These are phyloP conservation scores for Agapanthus africanus DNA, from an alignment of 106 monocot species.

Conservation along the genomic window DNA sequence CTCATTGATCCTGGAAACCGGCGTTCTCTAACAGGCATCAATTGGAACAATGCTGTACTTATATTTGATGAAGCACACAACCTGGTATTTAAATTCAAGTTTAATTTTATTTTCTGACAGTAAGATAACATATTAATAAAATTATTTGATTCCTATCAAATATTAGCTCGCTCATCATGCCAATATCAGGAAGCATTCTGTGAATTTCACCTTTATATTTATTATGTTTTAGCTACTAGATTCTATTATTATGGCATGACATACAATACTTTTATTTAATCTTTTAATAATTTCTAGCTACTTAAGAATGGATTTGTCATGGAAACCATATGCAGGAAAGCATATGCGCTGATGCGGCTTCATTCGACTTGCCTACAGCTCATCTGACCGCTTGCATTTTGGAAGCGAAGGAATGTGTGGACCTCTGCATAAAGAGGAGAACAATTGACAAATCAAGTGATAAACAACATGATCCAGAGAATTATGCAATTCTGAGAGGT, in stretches of 20 bases:
- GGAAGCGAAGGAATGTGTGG: conserved; percentile 85
- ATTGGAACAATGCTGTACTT: conserved; percentile 78
- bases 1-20: conserved; percentile 90
- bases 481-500: conserved; percentile 94
- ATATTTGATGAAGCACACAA: conserved; percentile 99
- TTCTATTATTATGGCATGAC: not conserved
- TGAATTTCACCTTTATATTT: not conserved
- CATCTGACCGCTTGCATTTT: conserved; percentile 68
- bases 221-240: conserved; percentile 1
- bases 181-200: not conserved
- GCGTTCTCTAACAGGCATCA: conserved; percentile 64
- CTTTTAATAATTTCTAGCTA: not conserved
- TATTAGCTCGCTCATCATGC: not conserved
- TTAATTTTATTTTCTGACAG: not conserved
- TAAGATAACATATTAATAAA: not conserved
- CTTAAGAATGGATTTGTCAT: conserved; percentile 9
- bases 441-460: conserved; percentile 63
- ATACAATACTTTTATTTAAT: not conserved
- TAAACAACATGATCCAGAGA: conserved; percentile 85
- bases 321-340: conserved; percentile 61
- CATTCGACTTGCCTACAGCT: conserved; percentile 81
- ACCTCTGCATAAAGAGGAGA: conserved; percentile 47
- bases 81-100: conserved; percentile 40
- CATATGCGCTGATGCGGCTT: conserved; percentile 96
- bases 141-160: not conserved